A percentile compares a stretch with the other conserved stretches of the same genome.
Evolutionary conservation across 2,329 filamentous ascomycete genomes (phyloP).

Genomic region (Torrubiella hemipterigena): DNA sequence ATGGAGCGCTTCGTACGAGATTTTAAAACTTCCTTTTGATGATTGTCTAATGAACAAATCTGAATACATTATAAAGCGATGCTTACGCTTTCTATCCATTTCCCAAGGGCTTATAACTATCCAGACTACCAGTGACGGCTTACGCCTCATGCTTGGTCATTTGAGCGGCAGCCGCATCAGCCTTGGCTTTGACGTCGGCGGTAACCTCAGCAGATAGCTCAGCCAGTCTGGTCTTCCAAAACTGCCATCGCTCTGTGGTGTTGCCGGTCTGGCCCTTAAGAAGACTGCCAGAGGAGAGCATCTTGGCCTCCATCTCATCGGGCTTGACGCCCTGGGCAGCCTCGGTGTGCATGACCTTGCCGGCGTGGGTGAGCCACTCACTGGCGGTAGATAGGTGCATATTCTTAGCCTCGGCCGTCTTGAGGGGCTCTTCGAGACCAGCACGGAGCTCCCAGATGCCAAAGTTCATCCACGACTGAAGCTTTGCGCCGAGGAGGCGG

Average conservation of each 20-base stretch:
- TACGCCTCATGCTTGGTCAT: constrained; percentile 12
- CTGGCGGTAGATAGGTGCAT: constrained; percentile 6
- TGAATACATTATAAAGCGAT: neutral
- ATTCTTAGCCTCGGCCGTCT: constrained; percentile 3
- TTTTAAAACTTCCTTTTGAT: neutral
- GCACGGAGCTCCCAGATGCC: constrained; percentile 18
- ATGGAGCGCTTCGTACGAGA: neutral
- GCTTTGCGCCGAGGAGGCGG: constrained; percentile 13
- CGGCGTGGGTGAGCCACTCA: constrained; percentile 19
- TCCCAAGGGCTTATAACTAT: neutral
- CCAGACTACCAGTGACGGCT: no score
- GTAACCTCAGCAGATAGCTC: constrained; percentile 9
- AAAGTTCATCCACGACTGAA: constrained; percentile 14
- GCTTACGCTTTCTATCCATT: neutral
- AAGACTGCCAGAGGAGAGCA: constrained; percentile 11
- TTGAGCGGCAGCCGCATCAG: constrained; percentile 9
- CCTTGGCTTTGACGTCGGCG: constrained; percentile 11
- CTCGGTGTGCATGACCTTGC: constrained; percentile 12
- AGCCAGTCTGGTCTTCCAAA: constrained; percentile 17
- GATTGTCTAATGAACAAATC: neutral
- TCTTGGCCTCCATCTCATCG: constrained; percentile 9
- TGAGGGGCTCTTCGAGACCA: constrained; percentile 15
- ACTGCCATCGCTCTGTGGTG: constrained; percentile 16
- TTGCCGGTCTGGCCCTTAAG: constrained; percentile 11
- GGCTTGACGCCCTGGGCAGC: constrained; percentile 8